phyloP scores from a whole-genome alignment of 2,329 filamentous ascomycete genomes.

The Lachnellula arida region DNA sequence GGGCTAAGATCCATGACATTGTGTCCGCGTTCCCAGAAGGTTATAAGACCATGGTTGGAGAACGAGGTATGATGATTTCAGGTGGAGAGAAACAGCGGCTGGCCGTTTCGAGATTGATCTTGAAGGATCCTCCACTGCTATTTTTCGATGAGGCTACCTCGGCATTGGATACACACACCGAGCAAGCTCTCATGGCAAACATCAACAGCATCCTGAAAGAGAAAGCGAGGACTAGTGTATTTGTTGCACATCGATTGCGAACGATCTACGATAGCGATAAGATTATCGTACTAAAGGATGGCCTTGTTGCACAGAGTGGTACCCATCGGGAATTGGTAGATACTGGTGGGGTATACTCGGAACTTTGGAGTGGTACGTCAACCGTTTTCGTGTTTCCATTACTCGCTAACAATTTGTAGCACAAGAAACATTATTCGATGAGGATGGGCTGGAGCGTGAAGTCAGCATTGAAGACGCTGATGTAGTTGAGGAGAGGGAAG shows the following conservation, averaged over 20 bases:
- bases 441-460: constrained; percentile 41
- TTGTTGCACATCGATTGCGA: constrained; percentile 85
- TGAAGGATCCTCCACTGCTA: constrained; percentile 84
- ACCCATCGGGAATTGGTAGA: constrained; percentile 83
- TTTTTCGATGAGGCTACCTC: constrained; percentile 97
- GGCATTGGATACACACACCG: constrained; percentile 87
- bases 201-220: constrained; percentile 91
- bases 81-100: constrained; percentile 91
- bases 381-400: constrained; percentile 7
- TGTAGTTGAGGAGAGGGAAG: constrained; percentile 7
- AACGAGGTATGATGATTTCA: constrained; percentile 94
- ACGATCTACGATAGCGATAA: constrained; percentile 92
- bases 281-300: constrained; percentile 85
- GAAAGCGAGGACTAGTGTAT: constrained; percentile 85
- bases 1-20: constrained; percentile 81
- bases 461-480: constrained; percentile 16
- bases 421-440: constrained; percentile 56
- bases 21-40: constrained; percentile 78
- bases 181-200: constrained; percentile 83
- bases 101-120: constrained; percentile 74
- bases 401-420: constrained; percentile 36
- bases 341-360: constrained; percentile 72
- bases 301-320: constrained; percentile 80
- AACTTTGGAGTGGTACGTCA: constrained; percentile 79
- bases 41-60: constrained; percentile 86